A percentile compares a stretch with the other conserved stretches of the same genome.
phyloP scores from a whole-genome alignment of 208 protist genomes.

The Leishmania lainsoni region DNA sequence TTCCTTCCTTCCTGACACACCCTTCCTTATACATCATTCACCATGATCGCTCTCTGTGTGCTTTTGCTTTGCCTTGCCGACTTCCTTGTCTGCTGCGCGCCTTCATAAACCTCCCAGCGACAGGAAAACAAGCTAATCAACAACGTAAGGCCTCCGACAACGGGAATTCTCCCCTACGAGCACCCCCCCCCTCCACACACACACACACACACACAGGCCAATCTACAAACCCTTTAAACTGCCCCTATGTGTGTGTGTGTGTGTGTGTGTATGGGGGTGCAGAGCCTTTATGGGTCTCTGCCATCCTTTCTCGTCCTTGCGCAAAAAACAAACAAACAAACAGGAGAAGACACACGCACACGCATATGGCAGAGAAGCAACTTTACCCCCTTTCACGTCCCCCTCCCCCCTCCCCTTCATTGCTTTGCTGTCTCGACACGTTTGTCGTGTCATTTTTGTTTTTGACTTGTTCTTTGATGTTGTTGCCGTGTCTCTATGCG shows the following conservation, averaged over 20 bases:
- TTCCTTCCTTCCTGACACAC: background rate
- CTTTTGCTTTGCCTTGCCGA: background rate
- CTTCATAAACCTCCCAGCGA: constrained; percentile 16
- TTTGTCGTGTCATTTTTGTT: background rate
- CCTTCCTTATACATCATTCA: constrained; percentile 7
- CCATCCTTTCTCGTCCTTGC: background rate
- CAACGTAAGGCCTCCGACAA: background rate
- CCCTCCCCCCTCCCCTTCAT: background rate
- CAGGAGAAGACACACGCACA: background rate
- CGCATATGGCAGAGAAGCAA: background rate
- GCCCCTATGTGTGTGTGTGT: background rate
- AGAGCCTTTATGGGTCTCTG: background rate
- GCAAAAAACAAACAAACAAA: background rate
- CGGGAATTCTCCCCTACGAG: background rate
- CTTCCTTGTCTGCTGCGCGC: constrained; percentile 5
- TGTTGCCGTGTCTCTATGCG: background rate
- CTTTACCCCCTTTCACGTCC: background rate
- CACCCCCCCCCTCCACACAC: no score
- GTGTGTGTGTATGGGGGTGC: background rate
- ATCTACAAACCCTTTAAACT: background rate
- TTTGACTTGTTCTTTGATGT: background rate
- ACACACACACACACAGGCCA: background rate
- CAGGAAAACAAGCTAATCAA: background rate
- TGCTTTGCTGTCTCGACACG: background rate
- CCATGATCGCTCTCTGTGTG: background rate